Evolutionary conservation across 2,329 filamentous ascomycete species (phyloP).

Genomic region (Cucurbitaria berberidis): DNA sequence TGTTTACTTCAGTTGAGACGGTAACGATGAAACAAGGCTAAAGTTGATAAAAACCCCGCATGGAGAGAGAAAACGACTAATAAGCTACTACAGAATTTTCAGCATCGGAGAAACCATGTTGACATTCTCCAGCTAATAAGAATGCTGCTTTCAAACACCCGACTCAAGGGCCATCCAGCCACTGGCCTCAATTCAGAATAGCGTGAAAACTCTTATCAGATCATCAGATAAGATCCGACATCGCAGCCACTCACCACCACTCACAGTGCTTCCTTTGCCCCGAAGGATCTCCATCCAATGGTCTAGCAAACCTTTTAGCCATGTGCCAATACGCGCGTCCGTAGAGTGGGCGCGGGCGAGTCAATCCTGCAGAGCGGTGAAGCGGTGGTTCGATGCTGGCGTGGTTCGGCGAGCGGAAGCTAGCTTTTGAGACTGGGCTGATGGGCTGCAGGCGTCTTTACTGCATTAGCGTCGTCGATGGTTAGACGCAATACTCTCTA

Average conservation of each 20-base stretch:
- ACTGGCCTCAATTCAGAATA: not conserved
- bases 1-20: no score
- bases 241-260: slow-evolving; percentile 12
- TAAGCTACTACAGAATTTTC: no score
- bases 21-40: no score
- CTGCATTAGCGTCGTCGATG: not conserved
- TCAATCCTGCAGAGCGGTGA: not conserved
- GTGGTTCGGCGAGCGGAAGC: not conserved
- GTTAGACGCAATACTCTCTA: not conserved
- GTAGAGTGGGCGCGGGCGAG: not conserved
- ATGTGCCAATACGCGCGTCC: not conserved
- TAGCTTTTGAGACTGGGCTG: not conserved
- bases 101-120: no score
- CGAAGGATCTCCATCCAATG: slow-evolving; percentile 25
- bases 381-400: not conserved
- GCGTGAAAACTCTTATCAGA: slow-evolving; percentile 15
- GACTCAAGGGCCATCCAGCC: no score
- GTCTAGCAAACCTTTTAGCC: no score
- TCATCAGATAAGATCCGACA: slow-evolving; percentile 22
- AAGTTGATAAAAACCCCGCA: no score
- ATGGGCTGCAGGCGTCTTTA: not conserved
- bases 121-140: no score
- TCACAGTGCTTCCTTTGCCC: slow-evolving; percentile 4
- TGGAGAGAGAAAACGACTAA: no score
- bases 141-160: no score